These are phyloP conservation scores for Pestalotiopsis sp. DNA, from an alignment of 2,329 filamentous ascomycete species.

Conservation along the genomic window DNA sequence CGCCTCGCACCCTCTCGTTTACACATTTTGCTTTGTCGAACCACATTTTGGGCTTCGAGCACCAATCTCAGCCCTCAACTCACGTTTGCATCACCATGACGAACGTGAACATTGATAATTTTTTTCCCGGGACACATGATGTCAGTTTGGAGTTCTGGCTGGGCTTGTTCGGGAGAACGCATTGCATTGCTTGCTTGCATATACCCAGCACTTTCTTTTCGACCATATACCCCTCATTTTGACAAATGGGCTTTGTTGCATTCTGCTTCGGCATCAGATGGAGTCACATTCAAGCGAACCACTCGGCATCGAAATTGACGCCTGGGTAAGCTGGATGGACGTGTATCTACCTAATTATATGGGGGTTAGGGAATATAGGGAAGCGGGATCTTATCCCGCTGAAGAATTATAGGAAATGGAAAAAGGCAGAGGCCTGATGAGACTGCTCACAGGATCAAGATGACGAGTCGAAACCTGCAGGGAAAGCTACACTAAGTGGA, in stretches of 20 bases:
- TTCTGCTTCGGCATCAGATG: background rate
- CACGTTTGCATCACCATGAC: conserved; percentile 4
- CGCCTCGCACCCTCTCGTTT: background rate
- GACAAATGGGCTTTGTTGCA: background rate
- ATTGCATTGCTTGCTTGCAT: conserved; percentile 10
- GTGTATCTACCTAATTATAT: background rate
- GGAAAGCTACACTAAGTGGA: too few species aligned
- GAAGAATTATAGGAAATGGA: background rate
- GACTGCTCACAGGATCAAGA: too few species aligned
- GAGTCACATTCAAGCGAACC: background rate
- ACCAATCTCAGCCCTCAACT: background rate
- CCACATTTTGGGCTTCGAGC: conserved; percentile 1
- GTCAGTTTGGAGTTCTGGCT: conserved; percentile 2
- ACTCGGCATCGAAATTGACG: background rate
- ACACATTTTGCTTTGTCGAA: conserved; percentile 7
- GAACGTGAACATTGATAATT: background rate
- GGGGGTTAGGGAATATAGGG: background rate
- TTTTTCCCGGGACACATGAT: background rate
- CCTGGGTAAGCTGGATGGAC: background rate
- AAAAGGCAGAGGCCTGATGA: background rate
- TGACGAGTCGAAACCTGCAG: too few species aligned
- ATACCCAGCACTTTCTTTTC: conserved; percentile 13
- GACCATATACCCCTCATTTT: conserved; percentile 7
- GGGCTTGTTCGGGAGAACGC: background rate
- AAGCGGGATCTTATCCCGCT: background rate